phyloP scores from a whole-genome alignment of 2,329 filamentous ascomycete species.

The Beauveria bassiana region DNA sequence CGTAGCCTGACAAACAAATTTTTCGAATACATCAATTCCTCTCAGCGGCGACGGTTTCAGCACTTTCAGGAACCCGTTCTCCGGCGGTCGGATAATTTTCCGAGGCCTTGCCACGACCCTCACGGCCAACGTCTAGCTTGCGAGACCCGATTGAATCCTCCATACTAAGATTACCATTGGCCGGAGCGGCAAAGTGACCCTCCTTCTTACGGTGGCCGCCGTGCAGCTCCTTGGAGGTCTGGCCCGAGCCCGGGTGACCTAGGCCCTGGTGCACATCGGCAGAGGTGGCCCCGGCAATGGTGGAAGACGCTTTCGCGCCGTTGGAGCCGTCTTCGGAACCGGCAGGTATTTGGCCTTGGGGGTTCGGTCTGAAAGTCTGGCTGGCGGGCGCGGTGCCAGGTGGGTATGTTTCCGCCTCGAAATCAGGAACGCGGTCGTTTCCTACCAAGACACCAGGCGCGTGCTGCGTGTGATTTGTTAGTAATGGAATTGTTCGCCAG shows the following conservation, averaged over 20 bases:
- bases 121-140: background rate
- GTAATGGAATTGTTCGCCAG: background rate
- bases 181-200: background rate
- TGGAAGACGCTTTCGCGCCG: constrained; percentile 27
- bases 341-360: constrained; percentile 26
- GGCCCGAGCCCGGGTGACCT: constrained; percentile 36
- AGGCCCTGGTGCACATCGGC: constrained; percentile 34
- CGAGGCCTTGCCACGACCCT: background rate
- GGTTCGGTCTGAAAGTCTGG: constrained; percentile 32
- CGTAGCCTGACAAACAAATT: background rate
- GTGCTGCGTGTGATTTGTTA: constrained; percentile 40
- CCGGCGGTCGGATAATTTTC: background rate
- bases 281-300: constrained; percentile 37
- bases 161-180: background rate
- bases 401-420: constrained; percentile 51
- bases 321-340: constrained; percentile 16
- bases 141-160: background rate
- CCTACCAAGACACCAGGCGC: constrained; percentile 53
- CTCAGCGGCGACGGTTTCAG: background rate
- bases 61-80: background rate
- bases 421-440: constrained; percentile 54
- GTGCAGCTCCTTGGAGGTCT: constrained; percentile 33
- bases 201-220: constrained; percentile 31
- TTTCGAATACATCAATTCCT: background rate
- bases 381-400: constrained; percentile 54